A percentile compares a stretch with the other conserved stretches of the same genome.
Evolutionary conservation across 139 green algal species (phyloP).

Genomic region (Closterium sp.): DNA sequence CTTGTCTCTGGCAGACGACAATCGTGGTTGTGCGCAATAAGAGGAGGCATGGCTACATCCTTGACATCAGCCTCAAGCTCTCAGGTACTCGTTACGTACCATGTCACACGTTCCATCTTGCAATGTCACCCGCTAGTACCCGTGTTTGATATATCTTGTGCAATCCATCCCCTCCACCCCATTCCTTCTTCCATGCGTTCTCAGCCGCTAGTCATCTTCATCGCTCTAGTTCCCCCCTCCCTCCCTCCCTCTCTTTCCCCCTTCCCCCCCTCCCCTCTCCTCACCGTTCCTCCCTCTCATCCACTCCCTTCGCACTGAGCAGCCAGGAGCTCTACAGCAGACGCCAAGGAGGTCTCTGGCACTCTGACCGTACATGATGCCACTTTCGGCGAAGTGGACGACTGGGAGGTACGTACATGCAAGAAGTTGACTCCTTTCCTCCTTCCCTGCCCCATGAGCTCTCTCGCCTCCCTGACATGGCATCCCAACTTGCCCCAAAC

Average conservation of each 20-base stretch:
- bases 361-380: background rate
- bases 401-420: background rate
- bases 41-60: background rate
- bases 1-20: background rate
- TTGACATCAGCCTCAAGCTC: background rate
- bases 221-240: background rate
- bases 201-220: background rate
- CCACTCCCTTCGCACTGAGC: background rate
- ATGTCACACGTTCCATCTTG: background rate
- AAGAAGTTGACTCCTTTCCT: background rate
- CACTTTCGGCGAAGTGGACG: background rate
- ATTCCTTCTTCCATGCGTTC: background rate
- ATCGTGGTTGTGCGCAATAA: conserved; percentile 4
- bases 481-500: too few relatives aligned
- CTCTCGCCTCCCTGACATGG: too few relatives aligned
- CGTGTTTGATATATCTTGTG: background rate
- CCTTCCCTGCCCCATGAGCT: too few relatives aligned
- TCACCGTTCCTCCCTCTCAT: background rate
- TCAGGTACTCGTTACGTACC: background rate
- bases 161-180: background rate
- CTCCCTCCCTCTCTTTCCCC: background rate
- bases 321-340: background rate
- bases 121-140: background rate
- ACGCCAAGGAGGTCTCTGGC: background rate
- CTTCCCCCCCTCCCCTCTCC: background rate